Conservation (phyloP, 1,284 basidiomycete genomes). For the Pseudozyma flocculosa region DNA sequence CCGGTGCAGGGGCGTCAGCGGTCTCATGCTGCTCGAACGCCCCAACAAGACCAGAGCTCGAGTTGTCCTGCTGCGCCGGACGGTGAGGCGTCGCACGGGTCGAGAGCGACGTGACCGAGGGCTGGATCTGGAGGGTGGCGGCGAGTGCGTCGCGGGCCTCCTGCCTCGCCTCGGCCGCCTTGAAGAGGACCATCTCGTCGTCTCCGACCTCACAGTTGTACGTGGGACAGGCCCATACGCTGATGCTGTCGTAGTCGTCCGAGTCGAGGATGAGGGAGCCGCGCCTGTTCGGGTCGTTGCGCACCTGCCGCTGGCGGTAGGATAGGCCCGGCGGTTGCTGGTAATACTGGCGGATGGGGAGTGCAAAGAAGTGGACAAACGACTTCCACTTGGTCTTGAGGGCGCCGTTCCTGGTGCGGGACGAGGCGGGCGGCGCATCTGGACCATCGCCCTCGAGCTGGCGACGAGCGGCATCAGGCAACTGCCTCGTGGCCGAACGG, state of each 20-base stretch:
- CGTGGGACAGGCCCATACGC: slow-evolving; percentile 17
- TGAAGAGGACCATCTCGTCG: slow-evolving; percentile 40
- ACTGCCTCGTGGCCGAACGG: no score
- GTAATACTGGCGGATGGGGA: slow-evolving; percentile 36
- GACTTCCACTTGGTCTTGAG: slow-evolving; percentile 32
- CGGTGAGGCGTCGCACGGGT: no score
- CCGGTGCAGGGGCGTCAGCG: no score
- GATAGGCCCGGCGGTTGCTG: slow-evolving; percentile 16
- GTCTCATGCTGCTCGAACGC: neutral
- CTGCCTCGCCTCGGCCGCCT: slow-evolving; percentile 18
- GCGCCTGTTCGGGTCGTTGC: neutral
- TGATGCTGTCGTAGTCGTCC: neutral
- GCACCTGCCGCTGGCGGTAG: slow-evolving; percentile 5
- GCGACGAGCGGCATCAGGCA: no score
- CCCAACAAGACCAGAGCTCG: neutral
- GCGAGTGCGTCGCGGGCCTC: slow-evolving; percentile 8
- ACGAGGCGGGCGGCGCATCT: neutral
- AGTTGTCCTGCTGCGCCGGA: no score
- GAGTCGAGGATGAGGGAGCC: neutral
- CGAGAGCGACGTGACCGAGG: no score
- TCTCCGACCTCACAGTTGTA: slow-evolving; percentile 28
- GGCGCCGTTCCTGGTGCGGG: neutral
- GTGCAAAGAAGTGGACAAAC: slow-evolving; percentile 35
- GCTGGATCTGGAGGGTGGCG: slow-evolving; percentile 1
- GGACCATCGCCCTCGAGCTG: no score